Percentiles rank a stretch among this genome's conserved stretches.
These are phyloP conservation scores for Acacia acuminata DNA, from an alignment of 306 rosid genomes.

Conservation along the genomic window DNA sequence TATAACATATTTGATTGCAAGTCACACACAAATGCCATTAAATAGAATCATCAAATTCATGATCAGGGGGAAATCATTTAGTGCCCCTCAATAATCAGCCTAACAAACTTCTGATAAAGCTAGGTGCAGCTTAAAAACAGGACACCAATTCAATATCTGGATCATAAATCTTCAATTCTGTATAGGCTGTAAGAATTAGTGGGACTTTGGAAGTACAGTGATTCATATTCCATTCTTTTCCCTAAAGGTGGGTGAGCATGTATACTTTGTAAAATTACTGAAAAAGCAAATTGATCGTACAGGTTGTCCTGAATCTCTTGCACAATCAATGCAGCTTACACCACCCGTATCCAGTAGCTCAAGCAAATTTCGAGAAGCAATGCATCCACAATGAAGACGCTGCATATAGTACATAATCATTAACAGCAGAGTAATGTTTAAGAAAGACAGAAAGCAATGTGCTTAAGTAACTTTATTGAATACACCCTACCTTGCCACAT, in stretches of 20 bases:
- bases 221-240: slow-evolving; percentile 17
- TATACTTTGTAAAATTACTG: slow-evolving; percentile 18
- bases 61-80: slow-evolving; percentile 26
- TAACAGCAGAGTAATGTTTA: not conserved
- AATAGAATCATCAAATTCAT: not conserved
- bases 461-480: not conserved
- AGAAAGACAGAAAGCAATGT: slow-evolving; percentile 4
- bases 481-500: slow-evolving; percentile 76
- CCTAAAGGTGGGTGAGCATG: not conserved
- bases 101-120: slow-evolving; percentile 10
- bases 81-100: slow-evolving; percentile 19
- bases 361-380: slow-evolving; percentile 70
- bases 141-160: slow-evolving; percentile 17
- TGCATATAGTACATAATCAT: slow-evolving; percentile 37
- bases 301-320: slow-evolving; percentile 49
- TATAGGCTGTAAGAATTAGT: slow-evolving; percentile 18
- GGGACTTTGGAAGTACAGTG: not conserved
- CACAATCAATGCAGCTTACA: slow-evolving; percentile 71
- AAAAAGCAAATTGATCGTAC: slow-evolving; percentile 52
- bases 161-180: slow-evolving; percentile 2
- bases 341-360: slow-evolving; percentile 89
- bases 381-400: slow-evolving; percentile 96
- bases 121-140: slow-evolving; percentile 18
- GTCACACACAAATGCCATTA: slow-evolving; percentile 15
- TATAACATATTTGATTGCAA: slow-evolving; percentile 8